A percentile compares a stretch with the other conserved stretches of the same genome.
Conservation (phyloP, 2,329 filamentous ascomycete species). For the Diplodia mutila region DNA sequence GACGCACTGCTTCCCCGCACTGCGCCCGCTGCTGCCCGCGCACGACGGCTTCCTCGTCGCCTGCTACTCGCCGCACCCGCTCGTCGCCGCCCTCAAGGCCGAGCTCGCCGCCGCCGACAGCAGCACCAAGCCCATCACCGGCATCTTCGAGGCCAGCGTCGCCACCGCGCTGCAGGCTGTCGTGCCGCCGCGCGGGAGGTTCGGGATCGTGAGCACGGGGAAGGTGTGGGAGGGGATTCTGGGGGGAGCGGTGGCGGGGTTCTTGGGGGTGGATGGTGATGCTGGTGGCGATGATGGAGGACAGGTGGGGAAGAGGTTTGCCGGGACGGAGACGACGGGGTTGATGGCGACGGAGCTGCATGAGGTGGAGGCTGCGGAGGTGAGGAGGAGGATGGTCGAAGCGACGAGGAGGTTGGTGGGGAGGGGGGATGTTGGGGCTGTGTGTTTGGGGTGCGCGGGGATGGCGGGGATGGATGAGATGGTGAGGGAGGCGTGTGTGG, state of each 20-base stretch:
- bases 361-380: conserved; percentile 54
- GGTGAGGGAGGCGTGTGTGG: conserved; percentile 70
- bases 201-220: conserved; percentile 89
- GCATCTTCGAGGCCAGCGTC: conserved; percentile 88
- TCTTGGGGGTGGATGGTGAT: conserved; percentile 57
- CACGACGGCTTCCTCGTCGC: conserved; percentile 83
- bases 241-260: conserved; percentile 63
- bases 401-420: conserved; percentile 70
- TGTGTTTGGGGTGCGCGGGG: conserved; percentile 87
- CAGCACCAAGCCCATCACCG: conserved; percentile 63
- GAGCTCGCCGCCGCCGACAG: conserved; percentile 41
- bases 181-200: conserved; percentile 55
- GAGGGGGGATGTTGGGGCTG: conserved; percentile 62
- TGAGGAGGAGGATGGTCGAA: conserved; percentile 67
- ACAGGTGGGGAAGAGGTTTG: conserved; percentile 59
- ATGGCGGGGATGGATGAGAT: conserved; percentile 85
- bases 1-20: conserved; percentile 61
- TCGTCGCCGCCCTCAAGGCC: conserved; percentile 66
- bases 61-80: conserved; percentile 83
- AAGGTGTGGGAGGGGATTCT: conserved; percentile 80
- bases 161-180: conserved; percentile 63
- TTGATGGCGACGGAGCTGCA: conserved; percentile 81
- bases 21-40: conserved; percentile 50
- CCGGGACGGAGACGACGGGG: conserved; percentile 80
- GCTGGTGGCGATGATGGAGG: too few species aligned